Base-by-base conservation (phyloP, 768 basidiomycete genomes). In the Leccinum variicolor region DNA sequence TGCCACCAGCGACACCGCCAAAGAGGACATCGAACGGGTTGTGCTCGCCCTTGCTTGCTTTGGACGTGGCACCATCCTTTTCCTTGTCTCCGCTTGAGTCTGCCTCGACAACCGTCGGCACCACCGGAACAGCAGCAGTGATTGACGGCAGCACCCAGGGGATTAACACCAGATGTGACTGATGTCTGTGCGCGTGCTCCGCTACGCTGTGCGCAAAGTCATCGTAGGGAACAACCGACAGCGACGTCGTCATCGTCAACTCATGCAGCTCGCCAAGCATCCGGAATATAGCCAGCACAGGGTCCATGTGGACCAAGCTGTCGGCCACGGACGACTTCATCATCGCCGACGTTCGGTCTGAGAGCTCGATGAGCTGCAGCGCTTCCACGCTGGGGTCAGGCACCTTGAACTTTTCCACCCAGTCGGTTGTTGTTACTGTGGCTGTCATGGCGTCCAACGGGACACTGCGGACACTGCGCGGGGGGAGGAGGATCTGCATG, bases 281-380 rank as follows among this genome's bases (percentile, higher is more conserved):
- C 36, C 83, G 79, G 76, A 88, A 92, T 52, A 91, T 84, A 21
- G 80, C 80, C 1, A 91, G 79, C 5, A 92, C 68, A 0, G 91
- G 87, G 61, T 94, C 91, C 3, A 84, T 84, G 55, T 79, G 83
- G 19, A 91, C 75, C 36, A 94, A 75, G 1, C 84, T 79, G 47
- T 92, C 87, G 0, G 84, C 81, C 2, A 72, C 79, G 51, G 91
- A 83, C 63, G 81, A 81, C 57, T 79, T 81, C 81, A 89, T 85
- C 64, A 87, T 81, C 1, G 82, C 82, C 9, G 81, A 83, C 1
- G 83, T 82, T 29, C 87, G 81, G 55, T 87, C 85, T 0, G 85
- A 84, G 23, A 88, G 77, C 70, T 97, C 94, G 60, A 98, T 88
- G 15, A 98, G 80, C 6, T 94, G 87, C 7, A 98, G 78, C 0